Evolutionary conservation across 2,329 filamentous ascomycete species (phyloP).

Genomic region (Stachybotrys echinatus): DNA sequence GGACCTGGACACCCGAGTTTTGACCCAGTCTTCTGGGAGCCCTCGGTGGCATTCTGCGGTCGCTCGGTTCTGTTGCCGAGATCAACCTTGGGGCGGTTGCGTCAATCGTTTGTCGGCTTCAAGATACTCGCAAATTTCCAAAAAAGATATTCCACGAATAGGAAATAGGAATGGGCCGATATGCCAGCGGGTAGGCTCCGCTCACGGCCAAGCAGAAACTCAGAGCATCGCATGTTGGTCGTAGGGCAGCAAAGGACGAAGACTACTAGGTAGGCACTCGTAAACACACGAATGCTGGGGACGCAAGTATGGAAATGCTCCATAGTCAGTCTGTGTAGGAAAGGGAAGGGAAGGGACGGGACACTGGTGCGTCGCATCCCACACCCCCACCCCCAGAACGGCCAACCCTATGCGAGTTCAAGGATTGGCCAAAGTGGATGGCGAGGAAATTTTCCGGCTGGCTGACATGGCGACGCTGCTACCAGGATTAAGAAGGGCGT

Average conservation of each 20-base stretch:
- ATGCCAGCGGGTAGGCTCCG: not conserved
- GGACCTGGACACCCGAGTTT: not conserved
- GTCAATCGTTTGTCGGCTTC: too few species aligned
- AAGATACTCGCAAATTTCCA: not conserved
- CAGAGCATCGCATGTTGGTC: too few species aligned
- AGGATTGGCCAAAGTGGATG: constrained; percentile 1
- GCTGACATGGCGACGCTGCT: constrained; percentile 5
- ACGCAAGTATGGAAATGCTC: too few species aligned
- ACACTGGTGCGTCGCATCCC: not conserved
- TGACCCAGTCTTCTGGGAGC: constrained; percentile 1
- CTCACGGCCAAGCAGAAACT: too few species aligned
- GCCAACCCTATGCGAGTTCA: not conserved
- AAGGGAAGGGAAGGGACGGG: not conserved
- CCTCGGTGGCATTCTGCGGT: not conserved
- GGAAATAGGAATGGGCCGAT: not conserved
- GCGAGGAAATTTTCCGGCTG: constrained; percentile 12
- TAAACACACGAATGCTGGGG: too few species aligned
- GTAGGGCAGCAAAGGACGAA: too few species aligned
- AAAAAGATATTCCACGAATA: not conserved
- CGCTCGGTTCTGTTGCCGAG: not conserved
- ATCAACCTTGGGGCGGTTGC: too few species aligned
- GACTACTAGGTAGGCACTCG: too few species aligned
- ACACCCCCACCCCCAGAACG: not conserved
- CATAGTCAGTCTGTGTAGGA: not conserved
- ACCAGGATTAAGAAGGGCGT: constrained; percentile 2